phyloP scores from a whole-genome alignment of 805 yeast genomes.

The Vanderwaltozyma tropicalis region DNA sequence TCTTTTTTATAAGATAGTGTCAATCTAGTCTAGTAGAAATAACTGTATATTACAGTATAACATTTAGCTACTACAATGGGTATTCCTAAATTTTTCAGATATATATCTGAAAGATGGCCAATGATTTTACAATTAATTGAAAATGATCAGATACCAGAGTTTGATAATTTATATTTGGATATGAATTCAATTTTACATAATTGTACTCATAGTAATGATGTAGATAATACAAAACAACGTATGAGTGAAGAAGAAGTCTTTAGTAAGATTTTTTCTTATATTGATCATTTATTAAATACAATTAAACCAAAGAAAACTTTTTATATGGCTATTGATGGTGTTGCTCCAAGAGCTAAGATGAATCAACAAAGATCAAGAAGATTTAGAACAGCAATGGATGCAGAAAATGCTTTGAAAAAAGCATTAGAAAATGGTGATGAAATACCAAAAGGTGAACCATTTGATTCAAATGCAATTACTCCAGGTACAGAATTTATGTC shows the following conservation, averaged over 20 bases:
- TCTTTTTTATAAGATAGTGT: too few relatives aligned
- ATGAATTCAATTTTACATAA: constrained; percentile 95
- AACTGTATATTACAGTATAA: too few relatives aligned
- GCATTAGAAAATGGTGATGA: constrained; percentile 66
- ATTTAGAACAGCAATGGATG: constrained; percentile 87
- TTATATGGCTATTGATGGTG: constrained; percentile 97
- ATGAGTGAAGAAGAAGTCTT: constrained; percentile 86
- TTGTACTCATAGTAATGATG: constrained; percentile 65
- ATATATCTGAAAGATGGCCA: constrained; percentile 99
- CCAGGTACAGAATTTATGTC: constrained; percentile 98
- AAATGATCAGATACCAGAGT: constrained; percentile 78
- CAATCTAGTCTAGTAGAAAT: too few relatives aligned
- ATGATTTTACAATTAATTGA: constrained; percentile 78
- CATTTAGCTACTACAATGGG: constrained; percentile 56
- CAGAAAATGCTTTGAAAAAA: constrained; percentile 65
- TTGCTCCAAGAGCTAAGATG: constrained; percentile 98
- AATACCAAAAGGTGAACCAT: constrained; percentile 68
- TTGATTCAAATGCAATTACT: constrained; percentile 86
- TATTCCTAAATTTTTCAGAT: constrained; percentile 93
- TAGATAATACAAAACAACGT: constrained; percentile 46
- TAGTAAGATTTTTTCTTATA: constrained; percentile 85
- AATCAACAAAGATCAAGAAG: constrained; percentile 95
- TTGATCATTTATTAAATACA: constrained; percentile 82
- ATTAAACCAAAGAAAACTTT: constrained; percentile 80
- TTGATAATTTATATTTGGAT: constrained; percentile 88